These are phyloP conservation scores for Vitis hybrid DNA, from an alignment of 177 flowering plant species.

Conservation along the genomic window DNA sequence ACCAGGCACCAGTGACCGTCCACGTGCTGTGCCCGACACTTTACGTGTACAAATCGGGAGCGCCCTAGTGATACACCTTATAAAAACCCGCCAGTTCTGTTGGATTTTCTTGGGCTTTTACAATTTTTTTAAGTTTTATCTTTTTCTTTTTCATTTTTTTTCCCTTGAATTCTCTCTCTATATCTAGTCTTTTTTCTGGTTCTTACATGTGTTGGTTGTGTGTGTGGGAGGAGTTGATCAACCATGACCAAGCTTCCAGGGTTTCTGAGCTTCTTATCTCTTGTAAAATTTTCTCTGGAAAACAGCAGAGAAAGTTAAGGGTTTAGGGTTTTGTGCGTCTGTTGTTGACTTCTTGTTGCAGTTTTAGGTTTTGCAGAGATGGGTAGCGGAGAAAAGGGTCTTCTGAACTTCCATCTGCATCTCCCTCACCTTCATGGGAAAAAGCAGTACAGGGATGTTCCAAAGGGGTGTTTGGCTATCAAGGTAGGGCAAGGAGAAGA, in stretches of 20 bases:
- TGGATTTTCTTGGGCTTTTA: too few relatives aligned
- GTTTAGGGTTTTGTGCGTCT: not conserved
- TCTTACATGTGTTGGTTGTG: constrained; percentile 2
- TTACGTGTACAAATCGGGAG: not conserved
- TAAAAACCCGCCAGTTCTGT: not conserved
- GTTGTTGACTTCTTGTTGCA: not conserved
- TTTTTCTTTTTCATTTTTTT: not conserved
- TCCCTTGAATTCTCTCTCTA: not conserved
- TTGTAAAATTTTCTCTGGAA: constrained; percentile 9
- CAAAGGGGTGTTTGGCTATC: constrained; percentile 59
- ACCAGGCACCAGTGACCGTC: constrained; percentile 1
- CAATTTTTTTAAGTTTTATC: too few relatives aligned
- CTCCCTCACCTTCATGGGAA: constrained; percentile 44
- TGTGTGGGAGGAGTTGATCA: not conserved
- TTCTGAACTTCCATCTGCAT: constrained; percentile 40
- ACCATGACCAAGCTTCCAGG: constrained; percentile 32
- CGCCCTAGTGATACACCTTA: not conserved
- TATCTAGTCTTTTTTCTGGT: constrained; percentile 2
- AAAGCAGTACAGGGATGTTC: constrained; percentile 38
- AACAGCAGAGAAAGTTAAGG: not conserved
- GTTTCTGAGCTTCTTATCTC: constrained; percentile 26
- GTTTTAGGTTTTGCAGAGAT: constrained; percentile 14
- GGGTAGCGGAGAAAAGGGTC: constrained; percentile 51
- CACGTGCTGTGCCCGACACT: constrained; percentile 4
- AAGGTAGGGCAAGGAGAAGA: constrained; percentile 48